phyloP scores from a whole-genome alignment of 352 stramenopile species.

The Phytophthora citrophthora region DNA sequence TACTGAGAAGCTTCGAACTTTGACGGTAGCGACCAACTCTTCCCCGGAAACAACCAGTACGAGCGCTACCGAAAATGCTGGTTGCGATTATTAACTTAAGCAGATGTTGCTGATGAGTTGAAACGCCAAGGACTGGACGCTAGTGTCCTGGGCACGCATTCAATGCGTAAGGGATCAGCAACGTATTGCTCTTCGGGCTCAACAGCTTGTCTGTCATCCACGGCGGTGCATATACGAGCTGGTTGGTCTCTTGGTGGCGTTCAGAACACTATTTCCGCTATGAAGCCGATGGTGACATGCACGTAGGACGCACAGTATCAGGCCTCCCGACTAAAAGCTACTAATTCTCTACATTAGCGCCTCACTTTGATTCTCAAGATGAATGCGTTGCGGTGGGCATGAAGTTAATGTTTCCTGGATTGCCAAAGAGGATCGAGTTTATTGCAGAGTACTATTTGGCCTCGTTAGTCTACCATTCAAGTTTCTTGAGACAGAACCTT shows the following conservation, averaged over 20 bases:
- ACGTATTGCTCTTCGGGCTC: too few species aligned
- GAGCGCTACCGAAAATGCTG: conserved; percentile 7
- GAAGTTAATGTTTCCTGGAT: background rate
- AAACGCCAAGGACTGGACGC: background rate
- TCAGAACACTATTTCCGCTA: too few species aligned
- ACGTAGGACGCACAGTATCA: too few species aligned
- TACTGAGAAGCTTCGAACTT: background rate
- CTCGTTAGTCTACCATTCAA: background rate
- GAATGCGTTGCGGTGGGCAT: background rate
- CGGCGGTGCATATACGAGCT: too few species aligned
- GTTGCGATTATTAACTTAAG: background rate
- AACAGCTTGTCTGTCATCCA: too few species aligned
- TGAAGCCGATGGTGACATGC: too few species aligned
- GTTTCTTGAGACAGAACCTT: background rate
- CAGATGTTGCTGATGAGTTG: conserved; percentile 12
- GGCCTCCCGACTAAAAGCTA: too few species aligned
- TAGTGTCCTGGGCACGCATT: too few species aligned
- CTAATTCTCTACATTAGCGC: too few species aligned
- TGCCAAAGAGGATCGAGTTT: background rate
- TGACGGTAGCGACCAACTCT: conserved; percentile 6
- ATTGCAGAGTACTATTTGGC: background rate
- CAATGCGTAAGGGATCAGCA: too few species aligned
- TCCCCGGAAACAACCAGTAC: conserved; percentile 11
- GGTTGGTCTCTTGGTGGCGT: too few species aligned
- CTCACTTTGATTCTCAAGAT: background rate